Base-by-base conservation (phyloP, 2,329 filamentous ascomycete genomes). In the Epichloe elymi region DNA sequence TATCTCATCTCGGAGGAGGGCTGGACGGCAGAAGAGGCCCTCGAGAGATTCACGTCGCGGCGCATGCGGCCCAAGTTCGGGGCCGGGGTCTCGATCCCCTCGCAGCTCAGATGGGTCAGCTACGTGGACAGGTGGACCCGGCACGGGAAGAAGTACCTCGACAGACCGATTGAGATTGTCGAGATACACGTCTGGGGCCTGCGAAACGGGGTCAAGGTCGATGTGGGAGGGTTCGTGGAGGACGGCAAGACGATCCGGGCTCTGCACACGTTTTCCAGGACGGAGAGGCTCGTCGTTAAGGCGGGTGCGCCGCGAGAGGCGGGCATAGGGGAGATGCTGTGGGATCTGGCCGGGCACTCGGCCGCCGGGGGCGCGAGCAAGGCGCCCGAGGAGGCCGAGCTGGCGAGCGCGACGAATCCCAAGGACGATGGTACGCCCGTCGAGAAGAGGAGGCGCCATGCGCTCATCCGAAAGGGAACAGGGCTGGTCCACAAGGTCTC, bases 151-250 rank as follows among this genome's bases (percentile, higher is more conserved):
- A 75, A 77, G 50, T 98, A 97, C 60, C 71, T 88, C 7, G 91
- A 97, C 61, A 74, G 86, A 17, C 79, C 83, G 46, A 76, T 96
- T 1, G 90, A 97, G 67, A 81, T 97, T 40, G 65, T 90, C 11
- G 91, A 97, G 65, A 74, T 98, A 0, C 90, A 95, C 61, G 80
- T 90, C 12, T 96, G 88, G 88, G 93, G 90, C 0, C 65, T 97
- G 48, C 74, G 88, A 44, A 83, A 90, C 58, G 90, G 91, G 0
- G 90, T 97, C 54, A 94, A 93, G 66, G 78, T 97, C 35, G 79
- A 83, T 0, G 77, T 97, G 0, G 86, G 94, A 62, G 89, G 89
- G 0, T 97, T 83, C 56, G 80, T 82, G 1, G 86, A 97, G n/a
- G 85, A 93, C 57, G 91, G 93, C 5, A 90, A 88, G 69, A 82